Base-by-base conservation (phyloP, 768 basidiomycete species). In the Favolaschia claudopus region DNA sequence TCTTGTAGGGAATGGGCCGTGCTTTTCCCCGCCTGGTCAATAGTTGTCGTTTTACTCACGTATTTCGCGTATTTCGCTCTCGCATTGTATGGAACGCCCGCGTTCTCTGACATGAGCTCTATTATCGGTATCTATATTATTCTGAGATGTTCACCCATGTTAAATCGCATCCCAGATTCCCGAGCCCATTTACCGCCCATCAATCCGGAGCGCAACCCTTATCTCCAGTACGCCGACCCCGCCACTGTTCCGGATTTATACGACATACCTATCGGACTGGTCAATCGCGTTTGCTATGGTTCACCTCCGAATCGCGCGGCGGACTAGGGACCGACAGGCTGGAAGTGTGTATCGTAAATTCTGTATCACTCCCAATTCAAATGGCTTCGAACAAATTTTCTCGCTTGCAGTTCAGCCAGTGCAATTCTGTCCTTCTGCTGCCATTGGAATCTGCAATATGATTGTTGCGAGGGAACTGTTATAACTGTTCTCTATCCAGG, bases 241-340 rank as follows among this genome's bases (percentile, higher is more conserved):
- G 72, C 77, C 58, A 76, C 82, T 25, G 77, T 84, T 15, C 88
- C 90, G 4, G 87, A 88, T 56, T 73, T 91, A 34, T 92, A 92
- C 70, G 93, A 95, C 71, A 85, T 95, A 62, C 93, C 93, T 5
- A 86, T 92, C 47, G 89, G 89, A 13, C 70, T 92, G 39, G 90
- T 94, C 28, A 93, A 93, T 65, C 86, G 88, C 46, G 85, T 91
- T 43, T 67, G 91, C 29, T 93, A 92, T 56, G 32, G 56, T 17
- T 38, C 36, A 29, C n/a, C n/a, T n/a, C n/a, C n/a, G n/a, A n/a
- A n/a, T n/a, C n/a, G n/a, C n/a, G n/a, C n/a, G n/a, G n/a, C n/a
- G n/a, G n/a, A n/a, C n/a, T n/a, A 47, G 43, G 19, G 13, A 20
- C 52, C 28, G 28, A 40, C 48, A 56, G 27, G 45, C 51, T 17